Evolutionary conservation across 73 alveolate genomes (phyloP), one percentile per base, ranked within the genome.

Genomic region (Strombidium stylifer): DNA sequence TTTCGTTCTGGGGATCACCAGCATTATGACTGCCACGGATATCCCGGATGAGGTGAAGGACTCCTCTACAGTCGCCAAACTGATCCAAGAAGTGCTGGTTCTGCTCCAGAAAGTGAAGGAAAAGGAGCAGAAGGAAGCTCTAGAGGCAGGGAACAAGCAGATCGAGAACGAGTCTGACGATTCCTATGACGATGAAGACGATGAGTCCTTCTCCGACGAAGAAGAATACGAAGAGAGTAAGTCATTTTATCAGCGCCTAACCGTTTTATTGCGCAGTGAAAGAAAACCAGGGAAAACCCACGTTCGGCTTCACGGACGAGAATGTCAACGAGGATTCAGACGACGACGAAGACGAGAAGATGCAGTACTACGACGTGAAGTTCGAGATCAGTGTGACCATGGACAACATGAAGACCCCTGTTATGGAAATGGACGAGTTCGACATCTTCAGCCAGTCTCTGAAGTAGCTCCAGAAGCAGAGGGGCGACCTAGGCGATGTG

Each of bases 321-420:
- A 34, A 64, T n/a, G 79, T 46, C 36, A 66, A 64, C 0, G 77
- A 62, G 6, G 77, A 45, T 3, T 28, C 52, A 42, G 79, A 64
- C 19, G 70, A 50, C 19, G 81, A 67, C 6, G 69, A 54, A n/a
- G n/a, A n/a, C n/a, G n/a, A n/a, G n/a, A n/a, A n/a, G n/a, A n/a
- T n/a, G n/a, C n/a, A n/a, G n/a, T n/a, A n/a, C n/a, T n/a, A n/a
- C n/a, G n/a, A n/a, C n/a, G n/a, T n/a, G n/a, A n/a, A n/a, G n/a
- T n/a, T n/a, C n/a, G n/a, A n/a, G n/a, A n/a, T n/a, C n/a, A n/a
- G n/a, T n/a, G n/a, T n/a, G n/a, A n/a, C n/a, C n/a, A n/a, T n/a
- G n/a, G n/a, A n/a, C n/a, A n/a, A n/a, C n/a, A n/a, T n/a, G n/a
- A n/a, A n/a, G n/a, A n/a, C n/a, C n/a, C n/a, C n/a, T n/a, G n/a